Evolutionary conservation across 108 stramenopile species (phyloP).

Genomic region (Pseudonitzschia multistriata): DNA sequence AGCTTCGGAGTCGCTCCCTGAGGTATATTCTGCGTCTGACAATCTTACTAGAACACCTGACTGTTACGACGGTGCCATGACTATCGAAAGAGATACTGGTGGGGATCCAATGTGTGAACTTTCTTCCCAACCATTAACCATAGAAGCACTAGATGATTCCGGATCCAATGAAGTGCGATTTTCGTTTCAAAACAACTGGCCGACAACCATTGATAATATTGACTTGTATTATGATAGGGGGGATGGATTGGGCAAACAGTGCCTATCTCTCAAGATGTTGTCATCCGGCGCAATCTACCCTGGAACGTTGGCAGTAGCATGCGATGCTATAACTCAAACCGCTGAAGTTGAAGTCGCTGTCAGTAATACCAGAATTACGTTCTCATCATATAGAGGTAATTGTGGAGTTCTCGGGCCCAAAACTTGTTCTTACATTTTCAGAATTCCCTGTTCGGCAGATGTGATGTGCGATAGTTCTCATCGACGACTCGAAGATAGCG

Average conservation of each 20-base stretch:
- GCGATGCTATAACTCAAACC: slow-evolving; percentile 2
- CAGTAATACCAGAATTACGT: not conserved
- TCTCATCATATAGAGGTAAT: not conserved
- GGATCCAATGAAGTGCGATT: slow-evolving; percentile 10
- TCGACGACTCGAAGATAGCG: not conserved
- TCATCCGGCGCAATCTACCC: not conserved
- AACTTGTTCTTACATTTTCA: not conserved
- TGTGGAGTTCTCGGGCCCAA: not conserved
- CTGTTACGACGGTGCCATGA: not conserved
- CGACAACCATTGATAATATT: not conserved
- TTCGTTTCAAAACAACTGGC: slow-evolving; percentile 8
- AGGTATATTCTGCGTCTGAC: not conserved
- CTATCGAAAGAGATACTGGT: slow-evolving; percentile 1
- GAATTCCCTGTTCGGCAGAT: slow-evolving; percentile 6
- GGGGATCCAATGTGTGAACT: slow-evolving; percentile 1
- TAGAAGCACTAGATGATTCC: slow-evolving; percentile 7
- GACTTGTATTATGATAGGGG: slow-evolving; percentile 8
- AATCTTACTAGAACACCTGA: not conserved
- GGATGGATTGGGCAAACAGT: slow-evolving; percentile 5
- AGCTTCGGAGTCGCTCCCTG: not conserved
- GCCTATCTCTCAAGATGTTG: not conserved
- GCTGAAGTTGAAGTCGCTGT: slow-evolving; percentile 4
- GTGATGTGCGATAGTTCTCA: slow-evolving; percentile 6
- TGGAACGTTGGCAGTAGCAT: not conserved
- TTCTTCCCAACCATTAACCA: slow-evolving; percentile 7